Percentiles rank a stretch among this genome's conserved stretches.
Conservation (phyloP, 352 stramenopile species). For the Plasmopara muralis region DNA sequence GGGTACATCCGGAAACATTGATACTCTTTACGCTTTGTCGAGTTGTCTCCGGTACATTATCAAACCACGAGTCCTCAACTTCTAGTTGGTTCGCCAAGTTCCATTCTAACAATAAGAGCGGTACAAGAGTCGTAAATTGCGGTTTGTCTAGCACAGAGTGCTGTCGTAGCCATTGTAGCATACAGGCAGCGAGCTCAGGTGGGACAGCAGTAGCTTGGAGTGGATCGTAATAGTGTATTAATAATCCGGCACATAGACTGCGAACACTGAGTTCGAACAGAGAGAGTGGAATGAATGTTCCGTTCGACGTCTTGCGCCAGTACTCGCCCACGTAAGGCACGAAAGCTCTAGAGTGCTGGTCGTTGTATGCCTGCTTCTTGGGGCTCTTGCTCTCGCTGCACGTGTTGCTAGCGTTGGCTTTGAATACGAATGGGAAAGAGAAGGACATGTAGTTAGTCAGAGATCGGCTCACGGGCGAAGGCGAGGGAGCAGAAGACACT, state of each 20-base stretch:
- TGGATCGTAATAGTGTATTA: slow-evolving; percentile 23
- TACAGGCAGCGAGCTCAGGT: slow-evolving; percentile 32
- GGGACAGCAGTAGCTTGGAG: slow-evolving; percentile 22
- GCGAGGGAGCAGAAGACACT: slow-evolving; percentile 9
- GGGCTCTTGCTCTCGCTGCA: slow-evolving; percentile 11
- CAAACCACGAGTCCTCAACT: slow-evolving; percentile 63
- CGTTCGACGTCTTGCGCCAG: slow-evolving; percentile 33
- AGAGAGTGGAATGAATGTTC: slow-evolving; percentile 40
- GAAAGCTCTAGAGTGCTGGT: background rate
- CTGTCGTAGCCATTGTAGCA: slow-evolving; percentile 48
- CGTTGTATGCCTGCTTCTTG: slow-evolving; percentile 7
- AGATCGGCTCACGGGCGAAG: slow-evolving; percentile 32
- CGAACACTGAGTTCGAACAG: slow-evolving; percentile 56
- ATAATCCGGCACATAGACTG: slow-evolving; percentile 35
- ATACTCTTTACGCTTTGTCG: slow-evolving; percentile 51
- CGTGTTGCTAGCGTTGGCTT: slow-evolving; percentile 15
- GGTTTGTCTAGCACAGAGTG: slow-evolving; percentile 48
- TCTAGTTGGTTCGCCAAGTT: slow-evolving; percentile 37
- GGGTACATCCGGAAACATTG: slow-evolving; percentile 45
- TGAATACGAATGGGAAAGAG: slow-evolving; percentile 64
- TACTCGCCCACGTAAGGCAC: slow-evolving; percentile 47
- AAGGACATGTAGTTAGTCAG: slow-evolving; percentile 74
- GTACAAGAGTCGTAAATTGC: slow-evolving; percentile 47
- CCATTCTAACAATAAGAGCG: slow-evolving; percentile 59
- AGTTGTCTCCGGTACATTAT: slow-evolving; percentile 32